Base-by-base conservation (phyloP, 192 early-diverging fungal genomes). In the Globomyces pollinis-pini region DNA sequence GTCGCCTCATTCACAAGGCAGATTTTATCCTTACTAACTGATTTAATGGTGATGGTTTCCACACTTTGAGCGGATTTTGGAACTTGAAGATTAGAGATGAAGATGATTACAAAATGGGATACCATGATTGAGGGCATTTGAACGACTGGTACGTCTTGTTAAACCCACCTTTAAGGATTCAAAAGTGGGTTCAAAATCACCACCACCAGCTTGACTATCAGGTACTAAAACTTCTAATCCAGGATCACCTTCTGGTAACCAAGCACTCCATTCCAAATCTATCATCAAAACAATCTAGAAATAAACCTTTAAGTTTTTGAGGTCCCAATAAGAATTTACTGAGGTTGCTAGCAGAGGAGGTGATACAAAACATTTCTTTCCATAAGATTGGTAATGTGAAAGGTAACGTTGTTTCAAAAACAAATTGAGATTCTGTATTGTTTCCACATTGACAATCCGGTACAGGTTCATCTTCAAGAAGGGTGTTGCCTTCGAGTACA, bases 221-320 rank as follows among this genome's bases (percentile, higher is more conserved):
- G 44, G 44, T 4, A 47, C 11, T 15, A 47, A 26, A 7, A 28
- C 7, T 26, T 47, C 44, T 8, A 47, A 5, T 11, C 28, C 28
- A 26, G 44, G 44, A 26, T 26, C 28, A 26, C 28, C 28, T 47
- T 47, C 44, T 2, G 44, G 44, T 8, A 47, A 20, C 44, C 44
- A 47, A 12, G 44, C 23, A 8, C 44, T 26, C 23, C 23, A n/a
- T 39, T 39, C 38, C 38, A 39, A 15, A 15, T 39, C 38, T 15
- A 20, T 39, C n/a, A n/a, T n/a, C n/a, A n/a, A n/a, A n/a, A n/a
- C n/a, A n/a, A n/a, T n/a, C n/a, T n/a, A n/a, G n/a, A n/a, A n/a
- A n/a, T n/a, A n/a, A n/a, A n/a, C 41, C 41, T 47, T 20, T 6
- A 47, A 47, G 23, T 26, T 47, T 47, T 47, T 47, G 44, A 47